Evolutionary conservation across 1,284 basidiomycete species (phyloP).

Genomic region (Puccinia horiana): DNA sequence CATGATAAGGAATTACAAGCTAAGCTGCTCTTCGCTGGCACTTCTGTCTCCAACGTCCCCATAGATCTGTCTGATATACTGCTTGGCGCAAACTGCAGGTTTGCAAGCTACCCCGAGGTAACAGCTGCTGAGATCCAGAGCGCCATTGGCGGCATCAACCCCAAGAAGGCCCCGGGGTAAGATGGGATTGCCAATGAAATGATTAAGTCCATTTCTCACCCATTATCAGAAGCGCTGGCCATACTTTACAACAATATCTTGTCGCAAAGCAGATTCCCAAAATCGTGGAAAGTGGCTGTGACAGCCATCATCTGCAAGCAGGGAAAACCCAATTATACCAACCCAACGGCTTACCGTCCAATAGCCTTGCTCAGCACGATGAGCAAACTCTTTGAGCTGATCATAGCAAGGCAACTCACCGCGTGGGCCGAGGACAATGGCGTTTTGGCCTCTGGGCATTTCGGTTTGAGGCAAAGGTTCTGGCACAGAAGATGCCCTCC

Average conservation of each 20-base stretch:
- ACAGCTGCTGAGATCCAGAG: background rate
- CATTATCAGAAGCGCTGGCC: background rate
- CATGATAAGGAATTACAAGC: background rate
- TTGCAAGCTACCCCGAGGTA: too few species aligned
- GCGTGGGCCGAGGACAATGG: background rate
- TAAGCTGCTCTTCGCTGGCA: background rate
- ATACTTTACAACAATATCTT: too few species aligned
- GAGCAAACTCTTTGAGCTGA: too few species aligned
- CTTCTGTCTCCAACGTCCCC: background rate
- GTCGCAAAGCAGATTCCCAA: background rate
- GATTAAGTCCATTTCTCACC: background rate
- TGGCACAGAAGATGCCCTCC: background rate
- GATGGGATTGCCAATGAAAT: background rate
- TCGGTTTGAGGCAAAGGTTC: background rate
- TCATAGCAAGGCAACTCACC: background rate
- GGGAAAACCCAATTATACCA: background rate
- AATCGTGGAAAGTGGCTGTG: background rate
- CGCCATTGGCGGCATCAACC: background rate
- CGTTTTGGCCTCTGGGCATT: background rate
- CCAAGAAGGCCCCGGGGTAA: background rate
- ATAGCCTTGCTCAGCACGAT: background rate
- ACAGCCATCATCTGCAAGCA: constrained; percentile 17
- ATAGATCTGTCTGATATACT: background rate
- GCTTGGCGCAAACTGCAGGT: too few species aligned
- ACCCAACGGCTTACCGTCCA: background rate